Conservation (phyloP, 352 stramenopile species). For the Globisporangium emineosum region DNA sequence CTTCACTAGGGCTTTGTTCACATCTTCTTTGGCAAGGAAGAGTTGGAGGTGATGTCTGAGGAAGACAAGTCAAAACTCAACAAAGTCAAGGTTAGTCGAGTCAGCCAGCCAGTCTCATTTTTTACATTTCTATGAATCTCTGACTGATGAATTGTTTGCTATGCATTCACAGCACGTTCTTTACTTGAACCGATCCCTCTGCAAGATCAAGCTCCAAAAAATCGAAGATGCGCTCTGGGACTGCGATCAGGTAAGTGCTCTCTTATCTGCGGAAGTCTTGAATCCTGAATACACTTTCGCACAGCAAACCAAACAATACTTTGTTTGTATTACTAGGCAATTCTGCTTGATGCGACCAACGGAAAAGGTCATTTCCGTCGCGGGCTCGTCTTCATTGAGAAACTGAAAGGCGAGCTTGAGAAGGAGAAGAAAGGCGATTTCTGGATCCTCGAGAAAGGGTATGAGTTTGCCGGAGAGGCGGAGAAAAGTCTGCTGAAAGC, state of each 20-base stretch:
- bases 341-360: slow-evolving; percentile 53
- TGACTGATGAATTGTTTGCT: background rate
- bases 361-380: slow-evolving; percentile 82
- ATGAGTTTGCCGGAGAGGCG: slow-evolving; percentile 63
- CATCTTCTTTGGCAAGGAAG: slow-evolving; percentile 85
- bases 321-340: slow-evolving; percentile 35
- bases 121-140: background rate
- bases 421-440: slow-evolving; percentile 83
- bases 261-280: background rate
- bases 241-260: slow-evolving; percentile 60
- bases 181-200: slow-evolving; percentile 80
- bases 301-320: background rate
- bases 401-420: slow-evolving; percentile 73
- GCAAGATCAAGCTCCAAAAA: slow-evolving; percentile 83
- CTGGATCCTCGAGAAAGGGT: slow-evolving; percentile 86
- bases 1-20: slow-evolving; percentile 71
- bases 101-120: background rate
- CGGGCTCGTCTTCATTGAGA: slow-evolving; percentile 75
- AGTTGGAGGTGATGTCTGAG: slow-evolving; percentile 75
- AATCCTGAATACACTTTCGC: no score
- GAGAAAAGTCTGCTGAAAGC: slow-evolving; percentile 73
- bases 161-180: slow-evolving; percentile 39
- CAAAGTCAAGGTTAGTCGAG: slow-evolving; percentile 53
- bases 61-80: slow-evolving; percentile 81
- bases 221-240: slow-evolving; percentile 85